These are phyloP conservation scores for Nothophoma quercina DNA, from an alignment of 2,329 filamentous ascomycete genomes.

Conservation along the genomic window DNA sequence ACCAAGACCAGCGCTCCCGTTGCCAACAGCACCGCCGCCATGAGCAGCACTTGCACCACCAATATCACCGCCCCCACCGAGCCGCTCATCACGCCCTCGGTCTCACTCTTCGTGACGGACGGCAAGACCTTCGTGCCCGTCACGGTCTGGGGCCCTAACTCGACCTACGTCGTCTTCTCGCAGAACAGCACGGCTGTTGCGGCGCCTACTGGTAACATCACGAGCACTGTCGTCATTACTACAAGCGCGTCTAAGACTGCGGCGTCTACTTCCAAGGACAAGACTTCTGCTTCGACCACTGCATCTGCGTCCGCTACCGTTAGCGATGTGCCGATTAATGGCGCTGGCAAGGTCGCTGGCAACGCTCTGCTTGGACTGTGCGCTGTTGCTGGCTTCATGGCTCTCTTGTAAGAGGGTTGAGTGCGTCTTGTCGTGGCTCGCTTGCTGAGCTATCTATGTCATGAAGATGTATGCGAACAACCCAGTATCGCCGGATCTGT, in stretches of 20 bases:
- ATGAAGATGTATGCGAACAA: too few species aligned
- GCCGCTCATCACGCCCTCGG: background rate
- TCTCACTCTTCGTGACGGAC: background rate
- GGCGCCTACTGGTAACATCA: slow-evolving; percentile 1
- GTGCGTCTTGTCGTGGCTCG: too few species aligned
- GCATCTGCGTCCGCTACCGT: background rate
- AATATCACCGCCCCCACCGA: background rate
- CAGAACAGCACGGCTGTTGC: slow-evolving; percentile 12
- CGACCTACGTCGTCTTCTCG: slow-evolving; percentile 4
- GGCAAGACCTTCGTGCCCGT: slow-evolving; percentile 4
- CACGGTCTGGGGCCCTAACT: slow-evolving; percentile 11
- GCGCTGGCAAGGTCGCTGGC: background rate
- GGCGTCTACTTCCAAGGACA: background rate
- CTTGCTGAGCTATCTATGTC: too few species aligned
- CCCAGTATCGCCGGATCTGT: too few species aligned
- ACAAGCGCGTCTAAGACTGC: background rate
- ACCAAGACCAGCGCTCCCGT: background rate
- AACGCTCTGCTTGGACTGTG: background rate
- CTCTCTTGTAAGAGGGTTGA: background rate
- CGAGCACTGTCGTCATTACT: background rate
- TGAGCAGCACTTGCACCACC: background rate
- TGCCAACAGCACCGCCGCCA: background rate
- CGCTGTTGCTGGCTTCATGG: background rate
- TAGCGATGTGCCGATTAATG: slow-evolving; percentile 5
- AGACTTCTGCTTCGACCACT: background rate